phyloP scores from a whole-genome alignment of 441 rosid species.

The Gossypium gossypioides region DNA sequence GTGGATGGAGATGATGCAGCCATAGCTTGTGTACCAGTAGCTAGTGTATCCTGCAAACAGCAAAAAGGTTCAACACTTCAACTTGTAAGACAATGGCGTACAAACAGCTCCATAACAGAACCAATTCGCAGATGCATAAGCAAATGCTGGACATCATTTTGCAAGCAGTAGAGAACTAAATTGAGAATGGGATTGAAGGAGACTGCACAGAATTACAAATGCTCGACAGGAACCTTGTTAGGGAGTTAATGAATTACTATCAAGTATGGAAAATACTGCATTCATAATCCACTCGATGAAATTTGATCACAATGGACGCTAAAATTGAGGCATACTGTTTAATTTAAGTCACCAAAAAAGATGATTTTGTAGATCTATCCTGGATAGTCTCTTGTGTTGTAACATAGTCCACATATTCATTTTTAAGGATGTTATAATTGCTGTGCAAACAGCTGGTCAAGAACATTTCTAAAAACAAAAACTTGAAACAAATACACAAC shows the following conservation, averaged over 20 bases:
- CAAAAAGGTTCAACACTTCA: not conserved
- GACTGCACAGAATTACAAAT: not conserved
- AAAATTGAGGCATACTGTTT: not conserved
- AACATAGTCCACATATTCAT: not conserved
- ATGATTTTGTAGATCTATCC: not conserved
- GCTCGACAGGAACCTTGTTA: not conserved
- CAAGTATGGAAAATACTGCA: not conserved
- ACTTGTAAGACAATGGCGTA: not conserved
- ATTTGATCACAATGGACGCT: not conserved
- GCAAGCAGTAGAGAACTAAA: slow-evolving; percentile 1
- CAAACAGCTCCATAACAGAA: not conserved
- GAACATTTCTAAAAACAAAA: not conserved
- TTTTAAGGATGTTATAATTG: not conserved
- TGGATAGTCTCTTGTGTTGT: not conserved
- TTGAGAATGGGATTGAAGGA: not conserved
- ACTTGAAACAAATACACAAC: not conserved
- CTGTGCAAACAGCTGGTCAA: not conserved
- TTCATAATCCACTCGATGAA: not conserved
- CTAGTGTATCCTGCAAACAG: slow-evolving; percentile 29
- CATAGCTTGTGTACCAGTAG: slow-evolving; percentile 24
- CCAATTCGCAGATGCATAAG: not conserved
- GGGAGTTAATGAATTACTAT: not conserved
- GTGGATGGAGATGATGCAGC: slow-evolving; percentile 23
- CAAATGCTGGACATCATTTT: not conserved
- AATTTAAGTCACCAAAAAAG: not conserved